A percentile compares a stretch with the other conserved stretches of the same genome.
phyloP scores from a whole-genome alignment of 495 filamentous ascomycete species.

The Penicillium silybi region DNA sequence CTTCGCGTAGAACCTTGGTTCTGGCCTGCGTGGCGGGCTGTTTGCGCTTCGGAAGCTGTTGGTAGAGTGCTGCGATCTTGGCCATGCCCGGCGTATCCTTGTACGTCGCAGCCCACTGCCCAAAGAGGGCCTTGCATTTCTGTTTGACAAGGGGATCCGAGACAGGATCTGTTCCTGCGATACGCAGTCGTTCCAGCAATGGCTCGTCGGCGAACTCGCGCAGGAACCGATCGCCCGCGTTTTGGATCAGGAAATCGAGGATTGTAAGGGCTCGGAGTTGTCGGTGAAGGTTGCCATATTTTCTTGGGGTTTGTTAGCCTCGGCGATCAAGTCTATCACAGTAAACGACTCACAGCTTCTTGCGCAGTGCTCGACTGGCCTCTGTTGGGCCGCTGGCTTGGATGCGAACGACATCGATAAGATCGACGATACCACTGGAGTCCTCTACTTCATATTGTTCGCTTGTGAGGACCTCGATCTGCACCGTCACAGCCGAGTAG shows the following conservation, averaged over 20 bases:
- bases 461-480: constrained; percentile 84
- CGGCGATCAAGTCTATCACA: too few species aligned
- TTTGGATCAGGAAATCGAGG: constrained; percentile 91
- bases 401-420: constrained; percentile 89
- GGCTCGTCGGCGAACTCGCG: constrained; percentile 84
- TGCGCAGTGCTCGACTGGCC: constrained; percentile 86
- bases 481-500: constrained; percentile 91
- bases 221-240: constrained; percentile 86
- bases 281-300: constrained; percentile 90
- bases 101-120: constrained; percentile 82
- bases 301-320: constrained; percentile 43
- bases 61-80: constrained; percentile 74
- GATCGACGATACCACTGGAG: constrained; percentile 83
- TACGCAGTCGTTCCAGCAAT: constrained; percentile 86
- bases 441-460: constrained; percentile 90
- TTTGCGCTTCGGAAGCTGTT: constrained; percentile 66
- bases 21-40: constrained; percentile 64
- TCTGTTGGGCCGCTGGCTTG: constrained; percentile 86
- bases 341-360: constrained; percentile 75
- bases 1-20: constrained; percentile 77
- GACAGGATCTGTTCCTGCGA: constrained; percentile 78
- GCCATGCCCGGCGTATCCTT: constrained; percentile 78
- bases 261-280: constrained; percentile 88
- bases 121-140: constrained; percentile 82
- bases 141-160: constrained; percentile 81